A percentile compares a stretch with the other conserved stretches of the same genome.
Evolutionary conservation across 768 basidiomycete species (phyloP).

Genomic region (Hericium rajendrae): DNA sequence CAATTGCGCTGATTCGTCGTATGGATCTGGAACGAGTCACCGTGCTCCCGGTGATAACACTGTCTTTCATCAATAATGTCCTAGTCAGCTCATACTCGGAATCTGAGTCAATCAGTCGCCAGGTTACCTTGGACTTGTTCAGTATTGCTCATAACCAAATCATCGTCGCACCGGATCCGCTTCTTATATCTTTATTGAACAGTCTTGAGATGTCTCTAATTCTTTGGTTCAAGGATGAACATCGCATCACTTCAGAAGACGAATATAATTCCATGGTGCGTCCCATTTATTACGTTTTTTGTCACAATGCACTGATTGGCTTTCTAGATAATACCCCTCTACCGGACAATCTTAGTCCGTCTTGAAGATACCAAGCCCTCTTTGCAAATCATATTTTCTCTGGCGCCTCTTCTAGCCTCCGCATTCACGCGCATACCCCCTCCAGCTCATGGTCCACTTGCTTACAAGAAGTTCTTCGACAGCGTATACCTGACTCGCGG

Average conservation of each 20-base stretch:
- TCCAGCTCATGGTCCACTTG: background rate
- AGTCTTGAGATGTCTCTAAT: background rate
- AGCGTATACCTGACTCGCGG: background rate
- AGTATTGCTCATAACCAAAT: background rate
- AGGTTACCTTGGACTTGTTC: background rate
- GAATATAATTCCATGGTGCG: background rate
- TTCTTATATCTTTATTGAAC: background rate
- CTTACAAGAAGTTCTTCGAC: background rate
- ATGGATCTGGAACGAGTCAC: background rate
- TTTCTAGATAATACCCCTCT: background rate
- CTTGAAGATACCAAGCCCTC: background rate
- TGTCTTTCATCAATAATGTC: background rate
- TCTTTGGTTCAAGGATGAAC: background rate
- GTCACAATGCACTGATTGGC: background rate
- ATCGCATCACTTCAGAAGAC: background rate
- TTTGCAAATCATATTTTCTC: background rate
- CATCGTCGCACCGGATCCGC: background rate
- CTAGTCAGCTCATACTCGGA: background rate
- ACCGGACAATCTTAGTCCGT: background rate
- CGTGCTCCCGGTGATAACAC: background rate
- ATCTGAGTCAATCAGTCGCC: background rate
- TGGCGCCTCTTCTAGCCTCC: background rate
- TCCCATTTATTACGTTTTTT: background rate
- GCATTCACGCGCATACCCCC: background rate
- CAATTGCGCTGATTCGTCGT: background rate